Percentiles rank a stretch among this genome's conserved stretches.
These are phyloP conservation scores for Aspergillus hancockii DNA, from an alignment of 495 filamentous ascomycete species.

Conservation along the genomic window DNA sequence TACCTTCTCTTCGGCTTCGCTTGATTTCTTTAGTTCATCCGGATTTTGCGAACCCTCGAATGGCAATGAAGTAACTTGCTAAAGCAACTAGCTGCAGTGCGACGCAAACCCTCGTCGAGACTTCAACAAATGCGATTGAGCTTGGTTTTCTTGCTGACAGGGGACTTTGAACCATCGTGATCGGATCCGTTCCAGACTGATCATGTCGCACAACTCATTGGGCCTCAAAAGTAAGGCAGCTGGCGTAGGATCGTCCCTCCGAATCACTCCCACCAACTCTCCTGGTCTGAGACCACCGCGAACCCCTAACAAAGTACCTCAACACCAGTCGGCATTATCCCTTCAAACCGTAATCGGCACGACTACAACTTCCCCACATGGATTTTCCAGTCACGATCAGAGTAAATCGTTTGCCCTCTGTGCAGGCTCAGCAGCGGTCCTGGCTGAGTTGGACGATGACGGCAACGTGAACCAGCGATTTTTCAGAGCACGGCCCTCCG, in stretches of 20 bases:
- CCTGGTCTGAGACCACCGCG: constrained; percentile 64
- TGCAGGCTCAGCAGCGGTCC: constrained; percentile 88
- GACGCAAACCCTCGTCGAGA: background rate
- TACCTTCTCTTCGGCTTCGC: constrained; percentile 1
- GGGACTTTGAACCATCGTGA: constrained; percentile 29
- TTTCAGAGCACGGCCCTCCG: constrained; percentile 83
- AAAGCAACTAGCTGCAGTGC: background rate
- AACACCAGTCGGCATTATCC: constrained; percentile 57
- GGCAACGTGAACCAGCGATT: constrained; percentile 77
- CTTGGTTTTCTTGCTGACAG: constrained; percentile 8
- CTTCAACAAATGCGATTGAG: constrained; percentile 20
- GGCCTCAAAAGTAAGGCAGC: constrained; percentile 40
- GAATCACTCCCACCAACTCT: constrained; percentile 79
- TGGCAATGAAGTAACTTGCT: constrained; percentile 6
- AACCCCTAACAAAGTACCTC: constrained; percentile 58
- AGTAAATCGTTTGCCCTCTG: constrained; percentile 79
- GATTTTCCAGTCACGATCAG: constrained; percentile 77
- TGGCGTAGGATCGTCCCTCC: constrained; percentile 50
- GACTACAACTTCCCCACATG: constrained; percentile 79
- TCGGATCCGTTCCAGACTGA: constrained; percentile 8
- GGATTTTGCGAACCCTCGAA: background rate
- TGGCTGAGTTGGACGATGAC: constrained; percentile 77
- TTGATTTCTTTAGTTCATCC: constrained; percentile 4
- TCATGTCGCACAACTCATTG: constrained; percentile 42
- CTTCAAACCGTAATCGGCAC: constrained; percentile 86